phyloP scores from a whole-genome alignment of 1,284 basidiomycete genomes.

The Ganoderma lucidum region DNA sequence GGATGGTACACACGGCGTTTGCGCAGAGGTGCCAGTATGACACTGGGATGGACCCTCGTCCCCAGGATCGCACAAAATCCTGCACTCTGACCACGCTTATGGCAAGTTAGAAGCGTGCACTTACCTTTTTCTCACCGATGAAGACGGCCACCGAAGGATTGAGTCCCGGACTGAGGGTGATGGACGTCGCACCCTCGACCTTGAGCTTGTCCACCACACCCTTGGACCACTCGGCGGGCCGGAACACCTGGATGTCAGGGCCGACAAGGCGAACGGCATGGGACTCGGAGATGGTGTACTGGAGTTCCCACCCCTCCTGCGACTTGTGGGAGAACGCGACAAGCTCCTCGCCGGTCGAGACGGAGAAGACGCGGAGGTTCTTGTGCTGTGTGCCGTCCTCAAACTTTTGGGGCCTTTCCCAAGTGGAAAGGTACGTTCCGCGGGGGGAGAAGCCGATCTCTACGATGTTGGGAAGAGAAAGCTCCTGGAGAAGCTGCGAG shows the following conservation, averaged over 20 bases:
- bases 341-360: slow-evolving; percentile 82
- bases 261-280: slow-evolving; percentile 87
- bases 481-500: slow-evolving; percentile 75
- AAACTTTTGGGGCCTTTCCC: slow-evolving; percentile 89
- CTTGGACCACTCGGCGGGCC: slow-evolving; percentile 80
- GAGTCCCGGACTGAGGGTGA: slow-evolving; percentile 82
- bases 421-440: slow-evolving; percentile 92
- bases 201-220: slow-evolving; percentile 84
- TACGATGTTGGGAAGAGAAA: slow-evolving; percentile 75
- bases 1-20: too few relatives aligned
- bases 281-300: slow-evolving; percentile 92
- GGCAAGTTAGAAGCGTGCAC: too few relatives aligned
- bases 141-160: too few relatives aligned
- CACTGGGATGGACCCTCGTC: background rate
- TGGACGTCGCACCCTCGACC: slow-evolving; percentile 82
- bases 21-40: too few relatives aligned
- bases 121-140: too few relatives aligned
- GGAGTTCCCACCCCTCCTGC: slow-evolving; percentile 87
- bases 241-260: slow-evolving; percentile 90
- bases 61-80: too few relatives aligned
- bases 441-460: slow-evolving; percentile 93
- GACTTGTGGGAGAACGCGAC: slow-evolving; percentile 86
- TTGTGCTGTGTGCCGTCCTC: slow-evolving; percentile 88
- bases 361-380: slow-evolving; percentile 89
- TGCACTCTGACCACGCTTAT: too few relatives aligned